phyloP scores from a whole-genome alignment of 2,329 filamentous ascomycete species.

The Alternaria tenuissima region DNA sequence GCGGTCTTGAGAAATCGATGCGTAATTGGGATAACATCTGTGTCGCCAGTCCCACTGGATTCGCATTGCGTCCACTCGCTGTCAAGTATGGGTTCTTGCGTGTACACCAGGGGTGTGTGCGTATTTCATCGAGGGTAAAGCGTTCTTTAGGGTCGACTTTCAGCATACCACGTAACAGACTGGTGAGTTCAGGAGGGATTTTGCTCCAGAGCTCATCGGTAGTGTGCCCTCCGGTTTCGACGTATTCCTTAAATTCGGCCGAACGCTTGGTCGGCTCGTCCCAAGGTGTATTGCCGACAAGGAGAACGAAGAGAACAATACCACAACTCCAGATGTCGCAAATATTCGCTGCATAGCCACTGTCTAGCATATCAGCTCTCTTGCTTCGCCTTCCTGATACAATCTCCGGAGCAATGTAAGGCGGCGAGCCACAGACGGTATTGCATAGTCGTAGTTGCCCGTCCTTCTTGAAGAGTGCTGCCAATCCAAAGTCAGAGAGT shows the following conservation, averaged over 20 bases:
- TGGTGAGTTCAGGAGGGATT: conserved; percentile 76
- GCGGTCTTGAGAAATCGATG: conserved; percentile 82
- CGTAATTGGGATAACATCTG: conserved; percentile 91
- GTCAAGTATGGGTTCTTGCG: conserved; percentile 79
- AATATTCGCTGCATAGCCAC: conserved; percentile 77
- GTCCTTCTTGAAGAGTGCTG: conserved; percentile 90
- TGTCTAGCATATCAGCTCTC: conserved; percentile 59
- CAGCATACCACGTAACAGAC: conserved; percentile 92
- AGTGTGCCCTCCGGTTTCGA: conserved; percentile 79
- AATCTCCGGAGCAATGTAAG: conserved; percentile 97
- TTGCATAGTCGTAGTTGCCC: conserved; percentile 81
- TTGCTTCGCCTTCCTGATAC: conserved; percentile 60
- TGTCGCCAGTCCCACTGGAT: conserved; percentile 87
- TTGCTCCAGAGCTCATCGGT: conserved; percentile 85
- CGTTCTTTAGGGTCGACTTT: conserved; percentile 76
- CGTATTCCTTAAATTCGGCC: conserved; percentile 91
- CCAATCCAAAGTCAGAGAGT: conserved; percentile 95
- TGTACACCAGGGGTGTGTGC: conserved; percentile 94
- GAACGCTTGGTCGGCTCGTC: conserved; percentile 86
- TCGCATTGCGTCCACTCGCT: conserved; percentile 74
- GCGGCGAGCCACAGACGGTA: conserved; percentile 93
- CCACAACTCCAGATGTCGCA: conserved; percentile 98
- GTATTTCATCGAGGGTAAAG: conserved; percentile 86
- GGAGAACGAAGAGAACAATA: conserved; percentile 93
- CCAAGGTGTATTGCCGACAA: conserved; percentile 98